Evolutionary conservation across 164 flowering plant species (phyloP), one percentile per base, ranked within the genome.

Genomic region (Aristolochia contorta): DNA sequence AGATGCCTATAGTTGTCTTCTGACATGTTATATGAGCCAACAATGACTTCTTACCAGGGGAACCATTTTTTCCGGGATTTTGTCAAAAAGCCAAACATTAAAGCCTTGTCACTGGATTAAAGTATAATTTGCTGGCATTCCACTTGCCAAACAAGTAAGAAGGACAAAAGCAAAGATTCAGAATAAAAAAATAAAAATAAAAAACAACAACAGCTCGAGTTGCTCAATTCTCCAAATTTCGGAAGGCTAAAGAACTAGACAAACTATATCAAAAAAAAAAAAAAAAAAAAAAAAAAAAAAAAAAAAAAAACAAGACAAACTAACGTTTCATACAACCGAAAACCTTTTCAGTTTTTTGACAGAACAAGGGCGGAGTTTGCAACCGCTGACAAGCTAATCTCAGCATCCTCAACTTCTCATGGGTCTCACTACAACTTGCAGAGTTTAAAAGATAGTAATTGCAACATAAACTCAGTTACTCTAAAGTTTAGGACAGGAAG

Each of bases 401-500:
- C 43, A 0, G 43, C 43, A 37, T 37, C 43, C 43, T 37, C 43
- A 27, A 37, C 43, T 0, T 37, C 43, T 4, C 43, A 37, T 37
- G 33, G 3, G 43, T 37, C 43, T 37, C 43, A 37, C 7, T 37
- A 37, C 43, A 37, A 37, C 43, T 10, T 37, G 43, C 43, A 37
- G 43, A 37, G 43, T 37, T 37, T 10, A 5, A 37, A 37, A 37
- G 9, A 37, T 37, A 6, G 43, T 37, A 37, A 10, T 37, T 37
- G 33, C 33, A 24, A 21, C 32, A n/a, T 23, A 25, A 61, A 69
- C 48, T 64, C 69, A 65, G 51, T 72, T 56, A 25, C 58, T 54
- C 15, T 25, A 14, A 54, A 23, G 61, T 47, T 41, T 8, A 10
- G 53, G 22, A 49, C 53, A n/a, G 22, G 16, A 47, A 0, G 7